These are phyloP conservation scores for Suillus clintonianus DNA, from an alignment of 768 basidiomycete species.

Conservation along the genomic window DNA sequence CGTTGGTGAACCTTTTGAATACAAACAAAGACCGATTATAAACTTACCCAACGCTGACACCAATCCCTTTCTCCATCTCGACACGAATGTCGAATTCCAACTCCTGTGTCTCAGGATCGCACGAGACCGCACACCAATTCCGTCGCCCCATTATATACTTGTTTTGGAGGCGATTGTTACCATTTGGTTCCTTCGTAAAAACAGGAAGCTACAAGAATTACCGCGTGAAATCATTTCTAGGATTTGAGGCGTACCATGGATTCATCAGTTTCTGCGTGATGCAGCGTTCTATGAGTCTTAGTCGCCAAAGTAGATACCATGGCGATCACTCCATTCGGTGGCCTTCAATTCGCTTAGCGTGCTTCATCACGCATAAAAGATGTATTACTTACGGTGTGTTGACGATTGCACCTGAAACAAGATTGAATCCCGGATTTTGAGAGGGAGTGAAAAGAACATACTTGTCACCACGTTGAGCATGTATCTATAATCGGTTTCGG, in stretches of 20 bases:
- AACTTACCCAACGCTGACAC: slow-evolving; percentile 77
- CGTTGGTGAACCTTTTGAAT: slow-evolving; percentile 1
- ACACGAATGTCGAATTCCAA: slow-evolving; percentile 83
- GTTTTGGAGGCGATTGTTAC: slow-evolving; percentile 62
- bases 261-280: slow-evolving; percentile 82
- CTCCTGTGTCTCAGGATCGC: slow-evolving; percentile 58
- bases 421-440: not conserved
- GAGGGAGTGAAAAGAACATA: slow-evolving; percentile 32
- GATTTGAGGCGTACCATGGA: slow-evolving; percentile 58
- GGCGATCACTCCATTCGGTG: slow-evolving; percentile 69
- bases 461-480: slow-evolving; percentile 91
- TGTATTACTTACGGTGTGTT: slow-evolving; percentile 78
- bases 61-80: slow-evolving; percentile 81
- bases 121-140: slow-evolving; percentile 81
- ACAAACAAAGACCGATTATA: not conserved
- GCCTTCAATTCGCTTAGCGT: slow-evolving; percentile 29
- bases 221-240: not conserved
- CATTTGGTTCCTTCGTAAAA: slow-evolving; percentile 77
- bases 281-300: slow-evolving; percentile 86
- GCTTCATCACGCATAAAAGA: slow-evolving; percentile 1
- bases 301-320: slow-evolving; percentile 81
- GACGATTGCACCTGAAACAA: slow-evolving; percentile 77
- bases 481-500: slow-evolving; percentile 72
- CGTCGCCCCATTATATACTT: slow-evolving; percentile 85
- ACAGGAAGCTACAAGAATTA: slow-evolving; percentile 60